Base-by-base conservation (phyloP, 2,329 filamentous ascomycete genomes). In the Plenodomus biglobosus region DNA sequence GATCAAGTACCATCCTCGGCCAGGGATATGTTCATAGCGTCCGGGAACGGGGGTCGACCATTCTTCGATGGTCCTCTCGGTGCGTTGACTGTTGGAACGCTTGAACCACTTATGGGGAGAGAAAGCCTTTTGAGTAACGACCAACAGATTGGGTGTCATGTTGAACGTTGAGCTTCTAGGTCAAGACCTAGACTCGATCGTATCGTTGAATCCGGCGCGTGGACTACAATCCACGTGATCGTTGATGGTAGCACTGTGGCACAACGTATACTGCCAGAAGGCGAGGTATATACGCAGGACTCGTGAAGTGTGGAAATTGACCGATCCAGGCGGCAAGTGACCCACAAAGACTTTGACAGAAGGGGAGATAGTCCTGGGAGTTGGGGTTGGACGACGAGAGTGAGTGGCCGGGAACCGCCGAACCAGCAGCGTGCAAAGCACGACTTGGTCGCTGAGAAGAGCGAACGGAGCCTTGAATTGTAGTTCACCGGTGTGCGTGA, bases 81-180 rank as follows among this genome's bases (percentile, higher is more conserved):
- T 63, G 20, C 70, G 70, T 19, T 74, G 68, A 44, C 68, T 68
- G 30, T 73, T 66, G 34, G 67, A 65, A 17, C 63, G 70, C 32
- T 73, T 68, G 42, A 79, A 79, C 77, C 77, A 79, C 68, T 78
- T 77, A 50, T 71, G 65, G 6, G 77, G 77, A 44, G 73, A 75
- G 62, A 78, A 76, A 38, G 76, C 64, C 42, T 70, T 74, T 46
- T 77, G 76, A n/a, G 76, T 70, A 42, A 75, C 77, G 60, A 79
- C 59, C 46, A 78, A 76, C 40, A 78, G 73, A 58, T 80, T 80
- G 52, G 77, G 77, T 36, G 77, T 74, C 77, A 80, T 80, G 50
- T 35, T 40, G 46, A 56, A 24, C n/a, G 42, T 43, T n/a, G 20
- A 34, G 39, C 46, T 42, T 38, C 16, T 32, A 35, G 30, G 15